phyloP scores from a whole-genome alignment of 108 stramenopile genomes.

The Pseudonitzschia multistriata region DNA sequence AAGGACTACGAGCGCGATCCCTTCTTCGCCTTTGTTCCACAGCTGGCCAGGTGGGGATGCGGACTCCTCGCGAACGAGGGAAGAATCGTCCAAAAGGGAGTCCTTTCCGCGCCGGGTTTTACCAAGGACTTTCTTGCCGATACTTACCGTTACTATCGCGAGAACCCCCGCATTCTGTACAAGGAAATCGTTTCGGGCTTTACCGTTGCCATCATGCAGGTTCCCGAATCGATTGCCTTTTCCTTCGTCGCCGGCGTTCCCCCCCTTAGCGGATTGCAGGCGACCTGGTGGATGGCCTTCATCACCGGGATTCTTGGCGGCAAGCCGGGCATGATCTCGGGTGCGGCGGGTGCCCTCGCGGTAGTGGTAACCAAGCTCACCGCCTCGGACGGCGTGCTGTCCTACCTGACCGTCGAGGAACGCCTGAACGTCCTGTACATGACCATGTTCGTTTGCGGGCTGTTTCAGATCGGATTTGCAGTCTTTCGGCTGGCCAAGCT shows the following conservation, averaged over 20 bases:
- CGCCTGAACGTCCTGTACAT: conserved; percentile 51
- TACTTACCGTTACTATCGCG: conserved; percentile 29
- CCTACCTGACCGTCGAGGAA: conserved; percentile 32
- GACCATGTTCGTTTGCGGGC: conserved; percentile 53
- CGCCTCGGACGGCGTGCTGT: conserved; percentile 44
- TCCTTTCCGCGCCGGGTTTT: conserved; percentile 20
- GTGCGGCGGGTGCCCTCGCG: conserved; percentile 63
- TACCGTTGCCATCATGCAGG: conserved; percentile 64
- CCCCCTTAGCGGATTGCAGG: conserved; percentile 52
- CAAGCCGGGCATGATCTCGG: conserved; percentile 62
- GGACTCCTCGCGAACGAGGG: conserved; percentile 27
- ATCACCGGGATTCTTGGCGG: conserved; percentile 56
- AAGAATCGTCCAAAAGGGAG: conserved; percentile 12
- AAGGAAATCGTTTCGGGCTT: conserved; percentile 49
- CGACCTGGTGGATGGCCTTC: conserved; percentile 56
- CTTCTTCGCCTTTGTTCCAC: conserved; percentile 49
- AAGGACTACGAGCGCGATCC: conserved; percentile 31
- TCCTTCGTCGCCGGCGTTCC: conserved; percentile 61
- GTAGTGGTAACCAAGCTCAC: conserved; percentile 55
- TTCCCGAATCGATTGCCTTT: conserved; percentile 63
- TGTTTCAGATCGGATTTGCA: conserved; percentile 48
- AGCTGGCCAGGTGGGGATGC: conserved; percentile 24
- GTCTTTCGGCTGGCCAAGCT: conserved; percentile 46
- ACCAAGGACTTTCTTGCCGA: conserved; percentile 23
- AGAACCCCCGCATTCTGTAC: conserved; percentile 34